A percentile compares a stretch with the other conserved stretches of the same genome.
Evolutionary conservation across 441 rosid genomes (phyloP).

Genomic region (Syzygium syzygioides): DNA sequence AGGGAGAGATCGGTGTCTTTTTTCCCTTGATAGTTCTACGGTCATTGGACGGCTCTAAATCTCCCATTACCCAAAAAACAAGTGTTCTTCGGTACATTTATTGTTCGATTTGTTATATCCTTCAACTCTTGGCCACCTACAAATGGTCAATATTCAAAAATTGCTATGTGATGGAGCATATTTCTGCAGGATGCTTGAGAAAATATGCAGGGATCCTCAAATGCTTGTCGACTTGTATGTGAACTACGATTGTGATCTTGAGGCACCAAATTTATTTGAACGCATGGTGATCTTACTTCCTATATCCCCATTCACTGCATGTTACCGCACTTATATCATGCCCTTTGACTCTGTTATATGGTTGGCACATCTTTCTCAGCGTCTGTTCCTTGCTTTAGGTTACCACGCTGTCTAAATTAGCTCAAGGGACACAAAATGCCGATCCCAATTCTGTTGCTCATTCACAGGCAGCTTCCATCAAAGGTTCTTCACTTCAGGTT

Average conservation of each 20-base stretch:
- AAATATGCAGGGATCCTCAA: conserved; percentile 94
- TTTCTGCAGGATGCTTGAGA: conserved; percentile 87
- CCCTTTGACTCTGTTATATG: neutral
- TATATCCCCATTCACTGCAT: conserved; percentile 1
- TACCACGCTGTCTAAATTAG: conserved; percentile 79
- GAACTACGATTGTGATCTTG: conserved; percentile 98
- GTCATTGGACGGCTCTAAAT: conserved; percentile 80
- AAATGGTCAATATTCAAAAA: neutral
- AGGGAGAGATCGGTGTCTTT: conserved; percentile 99
- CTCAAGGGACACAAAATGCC: conserved; percentile 88
- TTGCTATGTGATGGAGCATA: conserved; percentile 14
- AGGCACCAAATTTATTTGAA: conserved; percentile 98
- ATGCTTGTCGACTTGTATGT: conserved; percentile 99
- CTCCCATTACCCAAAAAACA: conserved; percentile 70
- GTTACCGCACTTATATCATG: neutral
- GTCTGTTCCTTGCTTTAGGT: conserved; percentile 47
- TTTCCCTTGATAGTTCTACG: conserved; percentile 95
- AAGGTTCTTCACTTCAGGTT: conserved; percentile 97
- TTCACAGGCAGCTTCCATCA: conserved; percentile 71
- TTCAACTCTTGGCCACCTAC: conserved; percentile 8
- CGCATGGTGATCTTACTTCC: conserved; percentile 60
- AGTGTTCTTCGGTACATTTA: conserved; percentile 81
- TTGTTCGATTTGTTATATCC: conserved; percentile 18
- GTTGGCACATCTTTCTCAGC: conserved; percentile 10
- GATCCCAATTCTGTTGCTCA: conserved; percentile 78